Evolutionary conservation across 2,329 filamentous ascomycete species (phyloP).

Genomic region (Aspergillus spinulosporus): DNA sequence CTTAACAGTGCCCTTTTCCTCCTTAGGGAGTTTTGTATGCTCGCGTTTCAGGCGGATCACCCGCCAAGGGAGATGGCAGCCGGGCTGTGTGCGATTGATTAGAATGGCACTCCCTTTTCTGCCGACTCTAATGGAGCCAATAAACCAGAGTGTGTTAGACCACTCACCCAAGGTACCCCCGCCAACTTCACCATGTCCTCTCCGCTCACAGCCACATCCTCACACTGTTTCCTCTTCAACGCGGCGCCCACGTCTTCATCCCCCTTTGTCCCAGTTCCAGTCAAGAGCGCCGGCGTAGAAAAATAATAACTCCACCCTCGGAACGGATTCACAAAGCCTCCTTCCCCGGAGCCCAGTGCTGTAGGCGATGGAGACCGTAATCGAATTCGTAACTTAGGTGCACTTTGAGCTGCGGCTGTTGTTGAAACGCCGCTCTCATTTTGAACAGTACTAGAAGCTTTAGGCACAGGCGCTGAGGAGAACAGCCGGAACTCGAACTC

Average conservation of each 20-base stretch:
- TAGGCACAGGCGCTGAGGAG: constrained; percentile 32
- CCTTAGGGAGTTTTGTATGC: constrained; percentile 32
- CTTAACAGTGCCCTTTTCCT: constrained; percentile 18
- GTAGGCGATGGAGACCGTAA: constrained; percentile 42
- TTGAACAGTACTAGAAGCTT: not conserved
- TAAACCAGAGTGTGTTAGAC: not conserved
- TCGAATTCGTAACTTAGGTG: constrained; percentile 42
- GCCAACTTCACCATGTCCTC: constrained; percentile 34
- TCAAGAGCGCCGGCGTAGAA: constrained; percentile 34
- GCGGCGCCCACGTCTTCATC: constrained; percentile 21
- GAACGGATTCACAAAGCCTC: constrained; percentile 42
- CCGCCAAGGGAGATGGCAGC: constrained; percentile 45
- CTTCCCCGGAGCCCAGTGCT: constrained; percentile 29
- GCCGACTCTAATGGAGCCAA: not conserved
- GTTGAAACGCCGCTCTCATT: not conserved
- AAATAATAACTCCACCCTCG: constrained; percentile 47
- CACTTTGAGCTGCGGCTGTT: not conserved
- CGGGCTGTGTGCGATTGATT: constrained; percentile 31
- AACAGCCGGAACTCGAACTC: constrained; percentile 48
- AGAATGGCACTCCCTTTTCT: not conserved
- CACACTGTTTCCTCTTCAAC: constrained; percentile 33
- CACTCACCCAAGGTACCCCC: constrained; percentile 37
- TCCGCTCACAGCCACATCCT: constrained; percentile 40
- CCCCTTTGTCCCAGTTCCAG: constrained; percentile 18
- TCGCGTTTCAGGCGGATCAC: constrained; percentile 39